These are phyloP conservation scores for Arabidopsis hybrid DNA, from an alignment of 441 rosid species.

Conservation along the genomic window DNA sequence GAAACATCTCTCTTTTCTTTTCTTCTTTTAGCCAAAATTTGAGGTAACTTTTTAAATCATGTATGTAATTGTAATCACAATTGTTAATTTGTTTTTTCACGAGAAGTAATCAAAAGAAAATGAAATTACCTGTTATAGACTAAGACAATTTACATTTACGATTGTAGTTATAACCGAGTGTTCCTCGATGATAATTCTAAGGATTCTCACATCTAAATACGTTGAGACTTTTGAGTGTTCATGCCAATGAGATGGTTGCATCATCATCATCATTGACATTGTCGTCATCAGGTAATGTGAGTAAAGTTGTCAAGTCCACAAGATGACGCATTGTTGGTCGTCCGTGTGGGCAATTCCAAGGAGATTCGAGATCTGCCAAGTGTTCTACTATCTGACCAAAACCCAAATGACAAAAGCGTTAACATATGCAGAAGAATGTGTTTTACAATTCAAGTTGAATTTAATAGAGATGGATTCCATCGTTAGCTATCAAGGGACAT, in stretches of 20 bases:
- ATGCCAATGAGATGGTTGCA: conserved; percentile 30
- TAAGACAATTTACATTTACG: conserved; percentile 1
- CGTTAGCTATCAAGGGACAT: not conserved
- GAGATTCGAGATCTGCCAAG: conserved; percentile 83
- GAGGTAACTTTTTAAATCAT: not conserved
- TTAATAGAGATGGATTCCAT: not conserved
- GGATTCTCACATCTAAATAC: too few species aligned
- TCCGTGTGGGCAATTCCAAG: conserved; percentile 99
- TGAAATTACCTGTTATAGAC: not conserved
- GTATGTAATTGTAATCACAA: not conserved
- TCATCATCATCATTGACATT: conserved; percentile 6
- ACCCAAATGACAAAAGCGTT: not conserved
- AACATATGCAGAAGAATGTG: not conserved
- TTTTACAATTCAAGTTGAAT: not conserved
- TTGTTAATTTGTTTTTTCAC: too few species aligned
- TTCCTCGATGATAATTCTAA: not conserved
- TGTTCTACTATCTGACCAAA: conserved; percentile 74
- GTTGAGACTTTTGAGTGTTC: conserved; percentile 1
- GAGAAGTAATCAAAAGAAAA: too few species aligned
- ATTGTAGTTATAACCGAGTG: conserved; percentile 1
- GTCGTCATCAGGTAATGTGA: conserved; percentile 46
- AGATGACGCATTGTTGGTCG: conserved; percentile 99
- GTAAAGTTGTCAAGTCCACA: conserved; percentile 72
- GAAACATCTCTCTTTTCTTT: too few species aligned
- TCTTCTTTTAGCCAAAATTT: too few species aligned